Conservation (phyloP, 768 basidiomycete species). For the Sarcomyxa edulis region DNA sequence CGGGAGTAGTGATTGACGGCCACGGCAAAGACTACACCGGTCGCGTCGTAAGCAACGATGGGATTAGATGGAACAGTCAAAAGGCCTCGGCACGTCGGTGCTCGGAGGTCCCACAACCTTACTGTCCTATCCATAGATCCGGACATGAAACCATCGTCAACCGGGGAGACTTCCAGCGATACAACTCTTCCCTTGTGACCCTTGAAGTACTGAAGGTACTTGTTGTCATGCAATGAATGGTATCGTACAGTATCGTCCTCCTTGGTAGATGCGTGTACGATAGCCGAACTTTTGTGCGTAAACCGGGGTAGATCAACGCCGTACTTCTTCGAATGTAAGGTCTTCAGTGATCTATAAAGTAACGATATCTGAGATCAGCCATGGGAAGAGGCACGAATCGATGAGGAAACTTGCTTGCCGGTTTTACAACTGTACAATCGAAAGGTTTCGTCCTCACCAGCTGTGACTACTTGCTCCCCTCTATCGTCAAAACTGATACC, state of each 20-base stretch:
- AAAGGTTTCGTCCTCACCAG: constrained; percentile 90
- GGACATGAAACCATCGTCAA: constrained; percentile 95
- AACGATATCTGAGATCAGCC: constrained; percentile 10
- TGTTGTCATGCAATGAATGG: constrained; percentile 94
- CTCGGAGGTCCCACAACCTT: constrained; percentile 90
- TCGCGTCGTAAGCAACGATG: constrained; percentile 78
- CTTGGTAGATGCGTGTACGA: constrained; percentile 91
- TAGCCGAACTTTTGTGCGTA: constrained; percentile 83
- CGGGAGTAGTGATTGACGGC: constrained; percentile 78
- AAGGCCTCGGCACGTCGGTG: constrained; percentile 71
- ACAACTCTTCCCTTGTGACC: constrained; percentile 89
- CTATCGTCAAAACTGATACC: constrained; percentile 88
- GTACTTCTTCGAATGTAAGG: constrained; percentile 91
- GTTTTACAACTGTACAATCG: constrained; percentile 82
- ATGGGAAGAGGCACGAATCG: constrained; percentile 14
- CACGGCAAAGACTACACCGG: constrained; percentile 83
- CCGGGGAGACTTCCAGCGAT: constrained; percentile 87
- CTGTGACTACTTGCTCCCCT: constrained; percentile 83
- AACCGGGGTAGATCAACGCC: constrained; percentile 93
- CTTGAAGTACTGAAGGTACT: constrained; percentile 91
- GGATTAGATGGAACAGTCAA: constrained; percentile 71
- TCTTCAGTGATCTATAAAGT: constrained; percentile 60
- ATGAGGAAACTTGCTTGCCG: constrained; percentile 77
- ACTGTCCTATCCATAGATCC: constrained; percentile 93
- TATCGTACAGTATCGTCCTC: constrained; percentile 94